Evolutionary conservation across 163 green algal genomes (phyloP).

Genomic region (Scenedesmus sp.): DNA sequence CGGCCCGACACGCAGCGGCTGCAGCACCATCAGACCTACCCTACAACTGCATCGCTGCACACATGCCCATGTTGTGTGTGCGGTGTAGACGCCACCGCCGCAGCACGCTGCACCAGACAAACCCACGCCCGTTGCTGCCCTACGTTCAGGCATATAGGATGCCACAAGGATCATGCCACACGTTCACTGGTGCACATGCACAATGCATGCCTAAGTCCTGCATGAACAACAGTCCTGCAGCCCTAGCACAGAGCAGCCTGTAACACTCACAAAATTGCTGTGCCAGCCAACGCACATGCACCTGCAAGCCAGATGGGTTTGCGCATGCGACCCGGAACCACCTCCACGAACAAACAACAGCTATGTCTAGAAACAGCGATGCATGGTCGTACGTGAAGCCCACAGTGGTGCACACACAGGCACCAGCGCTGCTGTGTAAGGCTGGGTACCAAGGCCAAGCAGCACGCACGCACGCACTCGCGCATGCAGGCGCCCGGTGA

Average conservation of each 20-base stretch:
- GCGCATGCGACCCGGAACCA: background rate
- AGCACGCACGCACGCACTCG: background rate
- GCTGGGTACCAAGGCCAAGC: background rate
- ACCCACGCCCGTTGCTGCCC: background rate
- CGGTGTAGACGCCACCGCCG: background rate
- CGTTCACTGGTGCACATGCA: background rate
- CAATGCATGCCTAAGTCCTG: background rate
- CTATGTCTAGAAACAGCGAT: background rate
- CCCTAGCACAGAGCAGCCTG: background rate
- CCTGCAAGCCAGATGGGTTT: conserved; percentile 4
- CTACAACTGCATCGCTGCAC: background rate
- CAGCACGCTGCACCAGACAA: background rate
- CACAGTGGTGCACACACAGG: background rate
- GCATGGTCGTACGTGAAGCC: background rate
- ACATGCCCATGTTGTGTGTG: background rate
- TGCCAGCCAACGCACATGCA: background rate
- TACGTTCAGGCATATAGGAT: background rate
- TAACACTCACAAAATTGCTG: conserved; percentile 4
- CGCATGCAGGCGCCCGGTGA: background rate
- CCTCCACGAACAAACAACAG: background rate
- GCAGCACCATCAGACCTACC: background rate
- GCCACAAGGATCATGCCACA: background rate
- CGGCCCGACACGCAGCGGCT: no score
- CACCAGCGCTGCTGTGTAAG: background rate
- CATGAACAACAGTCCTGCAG: background rate